Evolutionary conservation across 352 stramenopile genomes (phyloP), one percentile per base, ranked within the genome.

Genomic region (Pythium aphanidermatum): DNA sequence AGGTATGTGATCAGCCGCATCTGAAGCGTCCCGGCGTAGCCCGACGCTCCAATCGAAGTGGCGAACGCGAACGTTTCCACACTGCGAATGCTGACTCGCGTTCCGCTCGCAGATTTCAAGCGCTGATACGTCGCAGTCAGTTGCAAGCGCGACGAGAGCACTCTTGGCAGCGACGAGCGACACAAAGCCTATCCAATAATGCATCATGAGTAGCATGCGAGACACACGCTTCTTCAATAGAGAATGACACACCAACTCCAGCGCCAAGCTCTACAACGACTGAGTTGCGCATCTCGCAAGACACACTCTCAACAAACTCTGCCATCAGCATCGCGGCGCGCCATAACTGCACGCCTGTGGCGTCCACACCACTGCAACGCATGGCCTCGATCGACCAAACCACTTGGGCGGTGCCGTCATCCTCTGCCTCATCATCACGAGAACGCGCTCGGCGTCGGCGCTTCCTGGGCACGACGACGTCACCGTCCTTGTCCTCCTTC

Each of bases 241-340:
- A 23, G 37, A n/a, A 35, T n/a, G n/a, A n/a, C 50, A 12, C 33
- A 83, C 67, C 74, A 16, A 86, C 73, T 35, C 66, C 70, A 44
- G 63, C 78, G 9, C 70, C 70, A 14, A 86, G 53, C 24, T 86
- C 75, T 2, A 88, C 46, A 29, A 84, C 54, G 19, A 39, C 65
- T 27, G 53, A 26, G 9, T 41, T 41, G n/a, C 31, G 20, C 29
- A 83, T 26, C 69, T 76, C 34, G 10, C 21, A 11, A 20, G 51
- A 21, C 53, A 32, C 30, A 45, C 9, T 9, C n/a, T 51, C 19
- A 29, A 26, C 9, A 38, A 67, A 81, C 38, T 86, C 73, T 5
- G 65, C 65, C 16, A 86, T 47, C 16, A 86, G 46, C 19, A 86
- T 62, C 19, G 76, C 72, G 38, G 67, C 73, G 24, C 70, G 64